Evolutionary conservation across 2,329 filamentous ascomycete species (phyloP), one percentile per base, ranked within the genome.

Genomic region (Beauveria sp.): DNA sequence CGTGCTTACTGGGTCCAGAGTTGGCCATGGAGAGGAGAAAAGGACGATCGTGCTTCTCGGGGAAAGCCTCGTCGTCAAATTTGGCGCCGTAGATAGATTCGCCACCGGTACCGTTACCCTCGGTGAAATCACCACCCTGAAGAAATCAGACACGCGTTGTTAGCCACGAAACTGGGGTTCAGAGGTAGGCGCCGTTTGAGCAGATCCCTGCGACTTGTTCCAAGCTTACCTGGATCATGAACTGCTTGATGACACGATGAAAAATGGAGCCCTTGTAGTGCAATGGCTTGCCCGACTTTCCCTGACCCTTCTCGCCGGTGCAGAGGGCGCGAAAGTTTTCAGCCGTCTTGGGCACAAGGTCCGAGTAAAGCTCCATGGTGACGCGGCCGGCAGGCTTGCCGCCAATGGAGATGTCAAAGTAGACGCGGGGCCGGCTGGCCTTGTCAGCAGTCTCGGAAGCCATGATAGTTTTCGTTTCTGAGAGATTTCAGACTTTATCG

Each of bases 11-110:
- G 51, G 92, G 91, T 52, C 95, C 95, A 66, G 95, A 93, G 74
- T 99, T 99, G 70, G 95, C 95, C 95, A 99, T 99, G 73, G 90
- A 96, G 65, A 99, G 82, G 67, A 98, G 80, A 80, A 97, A 97
- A 1, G 95, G 93, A 70, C 88, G 89, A 69, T 96, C 90, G 73
- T 99, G 95, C 82, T 96, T 93, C 72, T 88, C 79, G 60, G 90
- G 84, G 72, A 99, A 98, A 75, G 96, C 96, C 83, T 99, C 93
- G 70, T 99, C 93, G 69, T 91, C 90, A 70, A 99, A 99, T 79
- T 97, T 98, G 74, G 89, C 89, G 71, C 93, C 93, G 73, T 98
- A 99, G 76, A 99, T 98, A 66, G 90, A 95, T 80, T 98, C 95
- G 71, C 93, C 93, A 66, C 93, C 93, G 28, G 93, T 98, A 67